Percentiles rank a stretch among this genome's conserved stretches.
These are phyloP conservation scores for Xylaria sp. DNA, from an alignment of 2,329 filamentous ascomycete species.

Conservation along the genomic window DNA sequence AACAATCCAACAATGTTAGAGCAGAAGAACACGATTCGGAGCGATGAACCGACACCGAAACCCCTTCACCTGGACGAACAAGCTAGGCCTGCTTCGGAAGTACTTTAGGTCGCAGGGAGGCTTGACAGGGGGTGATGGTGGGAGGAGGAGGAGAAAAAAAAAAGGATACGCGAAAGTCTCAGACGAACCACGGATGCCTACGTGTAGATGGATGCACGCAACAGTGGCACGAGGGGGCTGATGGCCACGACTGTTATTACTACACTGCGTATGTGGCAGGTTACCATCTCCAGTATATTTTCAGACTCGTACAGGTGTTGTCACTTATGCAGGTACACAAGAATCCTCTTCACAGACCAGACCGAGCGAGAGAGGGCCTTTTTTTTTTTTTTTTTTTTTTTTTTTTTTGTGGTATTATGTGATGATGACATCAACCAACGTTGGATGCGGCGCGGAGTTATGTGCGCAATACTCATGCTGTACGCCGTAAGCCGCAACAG, in stretches of 20 bases:
- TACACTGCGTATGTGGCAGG: slow-evolving; percentile 32
- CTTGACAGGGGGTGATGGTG: slow-evolving; percentile 15
- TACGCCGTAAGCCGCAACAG: slow-evolving; percentile 23
- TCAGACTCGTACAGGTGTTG: slow-evolving; percentile 8
- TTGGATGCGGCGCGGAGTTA: slow-evolving; percentile 14
- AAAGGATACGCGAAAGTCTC: slow-evolving; percentile 18
- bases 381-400: too few species aligned
- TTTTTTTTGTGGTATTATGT: slow-evolving; percentile 26
- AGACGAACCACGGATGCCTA: slow-evolving; percentile 37
- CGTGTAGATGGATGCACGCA: slow-evolving; percentile 37
- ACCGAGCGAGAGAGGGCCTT: slow-evolving; percentile 8
- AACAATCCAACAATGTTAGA: background rate
- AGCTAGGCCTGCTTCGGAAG: slow-evolving; percentile 30
- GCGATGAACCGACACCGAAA: slow-evolving; percentile 13
- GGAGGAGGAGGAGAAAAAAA: slow-evolving; percentile 14
- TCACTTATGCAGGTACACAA: slow-evolving; percentile 25
- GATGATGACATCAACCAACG: slow-evolving; percentile 34
- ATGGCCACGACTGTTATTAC: slow-evolving; percentile 34
- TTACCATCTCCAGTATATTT: slow-evolving; percentile 19
- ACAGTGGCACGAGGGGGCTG: slow-evolving; percentile 34
- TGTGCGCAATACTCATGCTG: slow-evolving; percentile 14
- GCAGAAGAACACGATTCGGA: slow-evolving; percentile 6
- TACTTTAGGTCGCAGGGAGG: slow-evolving; percentile 34
- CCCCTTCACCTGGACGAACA: slow-evolving; percentile 1
- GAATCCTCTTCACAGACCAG: slow-evolving; percentile 23